Evolutionary conservation across 345 rosid genomes (phyloP).

Genomic region (Populus tremula): DNA sequence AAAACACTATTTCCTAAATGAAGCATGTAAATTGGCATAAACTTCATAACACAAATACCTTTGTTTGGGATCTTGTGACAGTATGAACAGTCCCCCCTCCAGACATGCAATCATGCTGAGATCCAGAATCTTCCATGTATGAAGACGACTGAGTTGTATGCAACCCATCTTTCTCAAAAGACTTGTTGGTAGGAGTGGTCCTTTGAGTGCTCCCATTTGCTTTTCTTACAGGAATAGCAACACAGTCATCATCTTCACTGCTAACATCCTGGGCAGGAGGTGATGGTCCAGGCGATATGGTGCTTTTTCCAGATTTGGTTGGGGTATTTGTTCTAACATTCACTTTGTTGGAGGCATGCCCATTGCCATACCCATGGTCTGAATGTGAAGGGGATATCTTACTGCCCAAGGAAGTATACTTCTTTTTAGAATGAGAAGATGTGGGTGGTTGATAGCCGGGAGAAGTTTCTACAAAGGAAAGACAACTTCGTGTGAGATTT

Average conservation of each 20-base stretch:
- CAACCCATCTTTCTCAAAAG: conserved; percentile 23
- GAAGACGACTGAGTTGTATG: conserved; percentile 5
- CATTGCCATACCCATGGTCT: conserved; percentile 23
- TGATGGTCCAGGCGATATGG: conserved; percentile 24
- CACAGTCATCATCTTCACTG: conserved; percentile 28
- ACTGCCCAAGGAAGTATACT: conserved; percentile 19
- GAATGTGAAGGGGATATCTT: conserved; percentile 30
- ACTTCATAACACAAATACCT: conserved; percentile 23
- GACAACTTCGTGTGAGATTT: conserved; percentile 22
- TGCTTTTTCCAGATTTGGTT: conserved; percentile 27
- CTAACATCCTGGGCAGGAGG: conserved; percentile 29
- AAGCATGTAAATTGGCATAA: background rate
- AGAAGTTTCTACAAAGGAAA: conserved; percentile 39
- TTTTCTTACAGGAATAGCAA: conserved; percentile 17
- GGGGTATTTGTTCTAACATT: conserved; percentile 17
- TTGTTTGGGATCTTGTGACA: conserved; percentile 14
- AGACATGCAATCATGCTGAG: conserved; percentile 23
- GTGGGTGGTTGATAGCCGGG: conserved; percentile 33
- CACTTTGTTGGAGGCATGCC: conserved; percentile 29
- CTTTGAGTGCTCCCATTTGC: conserved; percentile 25
- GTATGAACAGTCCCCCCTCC: conserved; percentile 16
- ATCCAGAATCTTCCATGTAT: conserved; percentile 16
- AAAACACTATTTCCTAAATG: background rate
- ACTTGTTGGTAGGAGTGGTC: conserved; percentile 9
- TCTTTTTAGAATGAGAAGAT: conserved; percentile 30